Percentiles rank a stretch among this genome's conserved stretches.
These are phyloP conservation scores for Suillus placidus DNA, from an alignment of 768 basidiomycete species.

Conservation along the genomic window DNA sequence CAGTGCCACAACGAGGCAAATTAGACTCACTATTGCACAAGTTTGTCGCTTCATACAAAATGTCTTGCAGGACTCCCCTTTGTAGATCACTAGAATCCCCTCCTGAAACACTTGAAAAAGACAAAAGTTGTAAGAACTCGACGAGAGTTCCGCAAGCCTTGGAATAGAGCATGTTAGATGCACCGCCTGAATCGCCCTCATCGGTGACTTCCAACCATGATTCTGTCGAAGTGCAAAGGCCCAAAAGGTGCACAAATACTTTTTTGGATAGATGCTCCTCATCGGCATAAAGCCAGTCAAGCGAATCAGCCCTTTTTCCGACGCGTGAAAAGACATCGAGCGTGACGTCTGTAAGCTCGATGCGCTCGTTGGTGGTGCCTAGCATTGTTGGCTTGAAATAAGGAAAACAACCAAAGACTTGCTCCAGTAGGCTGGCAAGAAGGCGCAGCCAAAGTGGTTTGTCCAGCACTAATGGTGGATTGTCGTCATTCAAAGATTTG, in stretches of 20 bases:
- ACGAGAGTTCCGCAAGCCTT: constrained; percentile 47
- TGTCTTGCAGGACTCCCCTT: constrained; percentile 42
- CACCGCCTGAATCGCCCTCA: constrained; percentile 40
- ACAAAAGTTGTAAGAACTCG: constrained; percentile 42
- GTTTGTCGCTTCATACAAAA: constrained; percentile 29
- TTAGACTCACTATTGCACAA: neutral
- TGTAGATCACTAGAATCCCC: neutral
- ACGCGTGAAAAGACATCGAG: constrained; percentile 57
- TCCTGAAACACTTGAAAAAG: neutral
- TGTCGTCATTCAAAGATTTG: constrained; percentile 39
- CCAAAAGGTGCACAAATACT: constrained; percentile 53
- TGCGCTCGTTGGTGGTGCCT: constrained; percentile 58
- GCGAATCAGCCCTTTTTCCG: constrained; percentile 37
- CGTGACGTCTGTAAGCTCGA: constrained; percentile 54
- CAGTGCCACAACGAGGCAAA: too few relatives aligned
- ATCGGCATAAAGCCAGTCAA: constrained; percentile 53
- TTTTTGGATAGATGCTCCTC: constrained; percentile 49
- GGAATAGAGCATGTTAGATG: constrained; percentile 52
- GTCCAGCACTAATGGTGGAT: constrained; percentile 33
- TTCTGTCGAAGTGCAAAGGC: constrained; percentile 58
- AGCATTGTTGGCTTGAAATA: constrained; percentile 52
- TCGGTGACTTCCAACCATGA: constrained; percentile 57
- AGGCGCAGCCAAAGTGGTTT: constrained; percentile 52
- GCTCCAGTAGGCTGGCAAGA: constrained; percentile 53
- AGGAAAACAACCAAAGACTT: constrained; percentile 58